Conservation (phyloP, 2,329 filamentous ascomycete species). For the Penicillium sp. region DNA sequence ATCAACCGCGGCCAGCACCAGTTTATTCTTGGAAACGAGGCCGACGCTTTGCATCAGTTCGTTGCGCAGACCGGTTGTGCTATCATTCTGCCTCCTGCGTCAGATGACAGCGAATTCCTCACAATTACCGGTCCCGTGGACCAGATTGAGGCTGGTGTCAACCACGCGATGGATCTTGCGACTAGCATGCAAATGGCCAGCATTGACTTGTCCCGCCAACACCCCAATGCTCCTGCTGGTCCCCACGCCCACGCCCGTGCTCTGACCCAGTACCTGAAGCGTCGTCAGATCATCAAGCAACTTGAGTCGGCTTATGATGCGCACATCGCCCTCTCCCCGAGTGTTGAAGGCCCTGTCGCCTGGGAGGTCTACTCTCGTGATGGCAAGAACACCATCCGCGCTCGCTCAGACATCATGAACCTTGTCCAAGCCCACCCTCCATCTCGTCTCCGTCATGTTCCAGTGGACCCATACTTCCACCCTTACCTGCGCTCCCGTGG, state of each 20-base stretch:
- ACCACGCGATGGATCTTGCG: constrained; percentile 85
- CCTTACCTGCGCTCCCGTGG: constrained; percentile 45
- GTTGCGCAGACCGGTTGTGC: constrained; percentile 87
- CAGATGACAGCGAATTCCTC: constrained; percentile 78
- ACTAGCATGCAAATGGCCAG: constrained; percentile 82
- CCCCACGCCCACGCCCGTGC: constrained; percentile 78
- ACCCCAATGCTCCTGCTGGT: constrained; percentile 70
- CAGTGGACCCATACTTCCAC: constrained; percentile 52
- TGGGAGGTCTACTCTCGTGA: constrained; percentile 91
- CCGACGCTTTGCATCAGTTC: constrained; percentile 80
- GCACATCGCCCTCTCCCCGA: constrained; percentile 79
- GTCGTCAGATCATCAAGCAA: constrained; percentile 77
- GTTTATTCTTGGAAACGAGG: constrained; percentile 87
- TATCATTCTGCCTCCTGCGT: constrained; percentile 74
- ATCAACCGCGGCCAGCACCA: constrained; percentile 88
- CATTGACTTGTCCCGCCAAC: constrained; percentile 78
- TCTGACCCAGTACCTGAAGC: constrained; percentile 82
- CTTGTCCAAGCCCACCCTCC: constrained; percentile 52
- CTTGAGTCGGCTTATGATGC: constrained; percentile 78
- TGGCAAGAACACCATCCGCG: constrained; percentile 68
- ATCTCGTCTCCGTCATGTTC: constrained; percentile 45
- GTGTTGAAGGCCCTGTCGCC: constrained; percentile 65
- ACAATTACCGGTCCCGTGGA: constrained; percentile 80
- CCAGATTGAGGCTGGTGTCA: constrained; percentile 71
- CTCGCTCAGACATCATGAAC: constrained; percentile 51